Conservation (phyloP, 208 protist species). For the Acanthamoeba healyi region DNA sequence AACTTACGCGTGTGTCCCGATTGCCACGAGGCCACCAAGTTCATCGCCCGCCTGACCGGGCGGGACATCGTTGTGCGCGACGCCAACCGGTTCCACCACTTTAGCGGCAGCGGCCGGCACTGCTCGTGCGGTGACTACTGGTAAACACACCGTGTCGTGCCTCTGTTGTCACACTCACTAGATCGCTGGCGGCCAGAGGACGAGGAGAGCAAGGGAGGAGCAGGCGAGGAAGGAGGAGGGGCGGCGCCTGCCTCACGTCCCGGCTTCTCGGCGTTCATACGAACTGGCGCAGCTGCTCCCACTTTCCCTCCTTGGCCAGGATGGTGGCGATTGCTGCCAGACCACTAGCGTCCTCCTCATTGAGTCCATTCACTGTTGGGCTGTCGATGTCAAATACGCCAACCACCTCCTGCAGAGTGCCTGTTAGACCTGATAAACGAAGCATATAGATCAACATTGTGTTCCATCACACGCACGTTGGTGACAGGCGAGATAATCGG, state of each 20-base stretch:
- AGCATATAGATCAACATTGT: neutral
- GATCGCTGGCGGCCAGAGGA: too few relatives aligned
- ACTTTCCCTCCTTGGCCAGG: slow-evolving; percentile 10
- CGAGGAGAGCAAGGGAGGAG: too few relatives aligned
- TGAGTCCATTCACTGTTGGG: slow-evolving; percentile 14
- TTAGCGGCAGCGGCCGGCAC: neutral
- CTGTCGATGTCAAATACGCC: slow-evolving; percentile 72
- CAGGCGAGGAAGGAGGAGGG: too few relatives aligned
- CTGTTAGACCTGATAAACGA: neutral
- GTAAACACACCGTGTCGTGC: too few relatives aligned
- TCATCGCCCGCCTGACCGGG: slow-evolving; percentile 66
- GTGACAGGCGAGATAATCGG: slow-evolving; percentile 86
- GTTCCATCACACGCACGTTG: neutral
- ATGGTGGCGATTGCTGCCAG: neutral
- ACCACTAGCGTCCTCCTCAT: neutral
- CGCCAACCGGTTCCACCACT: slow-evolving; percentile 75
- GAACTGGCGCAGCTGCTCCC: slow-evolving; percentile 19
- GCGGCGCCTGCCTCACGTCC: too few relatives aligned
- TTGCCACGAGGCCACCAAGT: slow-evolving; percentile 78
- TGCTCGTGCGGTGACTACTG: slow-evolving; percentile 75
- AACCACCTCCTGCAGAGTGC: slow-evolving; percentile 5
- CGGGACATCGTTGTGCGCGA: slow-evolving; percentile 74
- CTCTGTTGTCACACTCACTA: too few relatives aligned
- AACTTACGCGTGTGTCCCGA: slow-evolving; percentile 76
- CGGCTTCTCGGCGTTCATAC: too few relatives aligned